Evolutionary conservation across 805 yeast species (phyloP), one percentile per base, ranked within the genome.

Genomic region (Spencermartinsiella europaea): DNA sequence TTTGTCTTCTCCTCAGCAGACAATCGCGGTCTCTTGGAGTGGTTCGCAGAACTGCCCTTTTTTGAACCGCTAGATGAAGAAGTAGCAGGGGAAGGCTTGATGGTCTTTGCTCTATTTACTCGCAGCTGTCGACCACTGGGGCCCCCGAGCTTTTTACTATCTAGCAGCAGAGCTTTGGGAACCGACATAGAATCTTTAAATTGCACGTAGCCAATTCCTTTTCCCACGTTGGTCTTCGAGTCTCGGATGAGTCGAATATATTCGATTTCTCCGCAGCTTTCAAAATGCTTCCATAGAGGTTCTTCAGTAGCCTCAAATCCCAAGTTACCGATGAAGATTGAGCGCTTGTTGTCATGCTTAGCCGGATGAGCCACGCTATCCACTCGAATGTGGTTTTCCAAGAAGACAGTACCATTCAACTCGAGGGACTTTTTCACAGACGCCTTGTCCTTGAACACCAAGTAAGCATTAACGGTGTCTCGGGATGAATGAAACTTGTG

Each of bases 121-220:
- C 99, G 79, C 56, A 93, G 73, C 54, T 80, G 79, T 54, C 98
- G 71, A 12, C 65, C 62, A 47, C 64, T 68, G 19, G 53, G 38
- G 38, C 56, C 58, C 1, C 51, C 58, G 54, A 79, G 64, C 48
- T 80, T 77, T 68, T 85, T 81, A 39, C 79, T 91, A 64, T 90
- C 78, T 50, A 87, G 69, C 49, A 88, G 67, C 45, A 93, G 66
- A 0, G 96, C 97, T 61, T 86, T 85, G 52, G 81, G 80, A 7
- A 93, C 96, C 36, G 81, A 72, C 46, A 82, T 67, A 45, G 78
- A 66, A 58, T 67, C 71, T 50, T 73, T 76, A 70, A 90, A 93
- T 66, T 91, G 98, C 31, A 93, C 89, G 63, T 90, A 86, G 4
- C 96, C 99, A 69, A 93, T 90, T 4, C 99, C 99, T 69, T 93